Base-by-base conservation (phyloP, 169 alveolate species). In the Prorocentrum cordatum region DNA sequence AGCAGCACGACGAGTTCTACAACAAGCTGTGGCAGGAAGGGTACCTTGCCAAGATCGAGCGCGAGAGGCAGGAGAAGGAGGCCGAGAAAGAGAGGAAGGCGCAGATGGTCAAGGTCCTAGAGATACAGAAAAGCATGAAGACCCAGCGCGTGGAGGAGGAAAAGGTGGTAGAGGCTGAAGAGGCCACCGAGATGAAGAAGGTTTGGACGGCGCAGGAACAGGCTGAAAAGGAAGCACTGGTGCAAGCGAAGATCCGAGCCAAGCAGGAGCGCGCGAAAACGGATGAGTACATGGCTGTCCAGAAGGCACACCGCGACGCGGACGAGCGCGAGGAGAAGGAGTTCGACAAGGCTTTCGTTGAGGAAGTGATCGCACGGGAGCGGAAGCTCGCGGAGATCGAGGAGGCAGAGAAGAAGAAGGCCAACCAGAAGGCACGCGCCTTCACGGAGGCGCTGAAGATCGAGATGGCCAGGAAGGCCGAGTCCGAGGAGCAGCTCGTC, bases 41-140 rank as follows among this genome's bases (percentile, higher is more conserved):
- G 20, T 80, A 80, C 68, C 38, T 80, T 70, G 90, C 90, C 45
- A 80, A 80, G 68, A 80, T 80, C 64, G 90, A 80, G 79, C 80
- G 90, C 12, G 90, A 80, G 39, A 80, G 62, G 58, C 79, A 66
- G 33, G 90, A 80, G 68, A 80, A 80, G 68, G 80, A 67, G 45
- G n/a, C n/a, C n/a, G n/a, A n/a, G n/a, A n/a, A n/a, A n/a, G n/a
- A n/a, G n/a, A n/a, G n/a, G n/a, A n/a, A n/a, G n/a, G n/a, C n/a
- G n/a, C n/a, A n/a, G n/a, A n/a, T n/a, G n/a, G n/a, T n/a, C n/a
- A n/a, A n/a, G n/a, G n/a, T n/a, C n/a, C n/a, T n/a, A n/a, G n/a
- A n/a, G n/a, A n/a, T n/a, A n/a, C n/a, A n/a, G n/a, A n/a, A n/a
- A n/a, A n/a, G n/a, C n/a, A n/a, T n/a, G n/a, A n/a, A n/a, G n/a